Evolutionary conservation across 768 basidiomycete species (phyloP), one percentile per base, ranked within the genome.

Genomic region (Auricularia heimuer): DNA sequence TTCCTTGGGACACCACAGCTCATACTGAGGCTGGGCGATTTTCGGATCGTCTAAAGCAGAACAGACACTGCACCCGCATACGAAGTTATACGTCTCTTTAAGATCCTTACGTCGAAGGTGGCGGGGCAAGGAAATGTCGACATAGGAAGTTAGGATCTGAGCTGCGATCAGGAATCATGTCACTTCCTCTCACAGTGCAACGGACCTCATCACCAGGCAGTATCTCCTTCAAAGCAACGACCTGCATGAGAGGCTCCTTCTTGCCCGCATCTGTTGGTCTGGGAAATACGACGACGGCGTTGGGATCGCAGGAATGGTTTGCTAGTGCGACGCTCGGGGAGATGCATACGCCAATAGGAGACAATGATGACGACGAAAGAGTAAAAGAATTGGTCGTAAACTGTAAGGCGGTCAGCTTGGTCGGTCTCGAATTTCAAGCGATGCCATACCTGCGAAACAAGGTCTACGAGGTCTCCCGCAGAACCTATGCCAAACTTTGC

Each of bases 341-440:
- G 14, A 95, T 81, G n/a, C 88, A 85, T 2, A 87, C 86, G 4
- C 96, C 96, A 42, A 98, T 79, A 0, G 94, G 89, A 2, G 84
- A 82, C 16, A 98, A 78, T 3, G 89, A 82, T 0, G 90, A 85
- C 0, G 88, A 83, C 1, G 93, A 88, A 10, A 97, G 76, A 0
- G 94, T 89, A 71, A 98, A 90, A 0, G 96, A 88, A 73, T 99
- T 99, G 6, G 92, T 90, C 10, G 85, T 84, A 72, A 98, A 94
- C 94, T 98, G 67, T 24, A 61, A 62, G 16, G 69, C 70, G 44
- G 45, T 62, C 42, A 63, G 44, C 42, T 62, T 37, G 62, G 44
- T 12, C 36, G 64, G 60, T 29, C 29, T 29, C 29, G 29, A 29
- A 29, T 1, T 1, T 29, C 29, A 29, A 36, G 63, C 58, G 8